Base-by-base conservation (phyloP, 805 yeast species). In the Saccharomycopsis guyanensis region DNA sequence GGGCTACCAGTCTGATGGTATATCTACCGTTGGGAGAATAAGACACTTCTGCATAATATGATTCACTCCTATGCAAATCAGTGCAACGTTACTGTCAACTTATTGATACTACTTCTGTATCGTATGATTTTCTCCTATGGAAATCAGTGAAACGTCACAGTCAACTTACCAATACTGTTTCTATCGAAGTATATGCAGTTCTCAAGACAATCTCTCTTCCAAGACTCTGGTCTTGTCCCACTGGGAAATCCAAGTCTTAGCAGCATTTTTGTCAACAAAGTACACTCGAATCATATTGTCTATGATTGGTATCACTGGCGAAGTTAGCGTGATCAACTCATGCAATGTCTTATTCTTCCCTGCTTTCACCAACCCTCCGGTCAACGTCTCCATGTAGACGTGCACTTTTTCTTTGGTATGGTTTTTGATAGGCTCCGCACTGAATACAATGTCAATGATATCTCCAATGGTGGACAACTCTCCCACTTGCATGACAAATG, bases 281-380 rank as follows among this genome's bases (percentile, higher is more conserved):
- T 81, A 87, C 7, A 91, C 58, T 53, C 87, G 73, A 49, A 86
- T 69, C 34, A 82, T 70, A 50, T 75, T 72, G 56, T 89, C 96
- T 51, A 89, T 80, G 37, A 89, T 61, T 2, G 96, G 95, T 6
- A 86, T 78, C 20, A 69, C 70, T 13, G 94, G 85, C 6, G 64
- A 64, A 32, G 72, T 76, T 42, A 76, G 71, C 66, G 77, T 72
- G 52, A 91, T 69, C 0, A 81, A 83, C 43, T 75, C 73, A 56
- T 76, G 74, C 19, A 91, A 60, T 1, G 84, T 67, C 19, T 79
- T 73, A 53, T 84, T 86, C 60, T 82, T 85, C 23, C 96, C 96
- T 3, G 83, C 77, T 62, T 86, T 87, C 38, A 87, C 80, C 50
- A 91, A 70, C 0, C 97, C 97, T 42, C 96, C 96, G 2, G 78